Evolutionary conservation across 331 rosid genomes (phyloP).

Genomic region (Quercus phellos): DNA sequence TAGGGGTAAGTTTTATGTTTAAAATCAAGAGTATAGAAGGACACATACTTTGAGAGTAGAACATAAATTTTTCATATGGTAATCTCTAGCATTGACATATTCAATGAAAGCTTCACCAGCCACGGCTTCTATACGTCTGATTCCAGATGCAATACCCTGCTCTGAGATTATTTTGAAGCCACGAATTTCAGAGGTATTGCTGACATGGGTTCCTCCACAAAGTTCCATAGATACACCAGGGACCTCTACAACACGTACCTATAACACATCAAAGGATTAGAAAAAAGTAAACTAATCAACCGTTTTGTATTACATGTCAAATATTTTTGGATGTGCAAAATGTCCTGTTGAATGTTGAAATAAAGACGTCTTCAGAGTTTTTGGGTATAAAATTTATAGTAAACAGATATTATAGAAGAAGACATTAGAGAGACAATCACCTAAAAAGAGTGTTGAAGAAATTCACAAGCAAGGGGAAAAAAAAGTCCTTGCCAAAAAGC

Average conservation of each 20-base stretch:
- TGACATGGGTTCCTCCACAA: conserved; percentile 93
- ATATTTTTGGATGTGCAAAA: not conserved
- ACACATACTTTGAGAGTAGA: conserved; percentile 73
- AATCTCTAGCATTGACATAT: conserved; percentile 74
- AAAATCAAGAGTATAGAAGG: not conserved
- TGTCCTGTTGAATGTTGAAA: not conserved
- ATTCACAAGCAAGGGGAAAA: not conserved
- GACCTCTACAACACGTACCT: conserved; percentile 97
- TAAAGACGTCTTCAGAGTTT: not conserved
- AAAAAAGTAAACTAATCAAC: not conserved
- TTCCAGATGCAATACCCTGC: conserved; percentile 92
- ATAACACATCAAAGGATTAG: conserved; percentile 25
- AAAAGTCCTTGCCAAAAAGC: not conserved
- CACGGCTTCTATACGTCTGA: conserved; percentile 91
- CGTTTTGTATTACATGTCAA: not conserved
- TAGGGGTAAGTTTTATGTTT: not conserved
- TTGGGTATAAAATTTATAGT: not conserved
- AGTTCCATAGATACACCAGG: conserved; percentile 98
- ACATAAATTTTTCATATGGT: conserved; percentile 70
- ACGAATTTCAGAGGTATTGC: conserved; percentile 85
- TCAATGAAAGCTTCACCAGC: conserved; percentile 94
- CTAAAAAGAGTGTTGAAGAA: not conserved
- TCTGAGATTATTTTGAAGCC: conserved; percentile 88
- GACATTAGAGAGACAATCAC: not conserved
- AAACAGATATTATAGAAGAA: not conserved